Evolutionary conservation across 768 basidiomycete genomes (phyloP), one percentile per base, ranked within the genome.

Genomic region (Tricholoma furcatifolium): DNA sequence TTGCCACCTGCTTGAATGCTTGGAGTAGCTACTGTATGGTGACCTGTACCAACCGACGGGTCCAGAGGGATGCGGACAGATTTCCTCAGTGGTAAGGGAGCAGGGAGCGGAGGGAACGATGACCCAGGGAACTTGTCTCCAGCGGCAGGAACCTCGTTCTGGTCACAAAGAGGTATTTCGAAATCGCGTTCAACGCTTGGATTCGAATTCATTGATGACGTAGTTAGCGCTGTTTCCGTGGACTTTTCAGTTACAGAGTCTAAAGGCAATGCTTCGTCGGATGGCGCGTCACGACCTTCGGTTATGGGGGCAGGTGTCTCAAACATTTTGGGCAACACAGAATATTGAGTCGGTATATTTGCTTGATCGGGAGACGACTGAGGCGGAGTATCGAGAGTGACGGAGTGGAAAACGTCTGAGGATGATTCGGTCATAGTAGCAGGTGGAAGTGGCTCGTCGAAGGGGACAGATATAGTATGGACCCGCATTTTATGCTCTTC

Each of bases 21-120:
- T 35, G 77, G 74, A 2, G 75, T 77, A 14, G 70, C 70, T 18
- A 67, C 67, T 3, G 74, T 73, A 18, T 71, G 53, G 30, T 66
- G 57, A 31, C 58, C 60, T 18, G 62, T 42, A 36, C 67, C 67
- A 9, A 62, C 54, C 1, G 73, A 73, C 38, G 76, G 65, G 17
- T 85, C 87, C 17, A 74, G 74, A 31, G 71, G 60, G 11, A 73
- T 60, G 21, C 81, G 80, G 55, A 81, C 77, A 0, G 87, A 88
- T 68, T 89, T 91, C 21, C 84, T 82, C 45, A 88, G 68, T 4
- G 86, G 82, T 46, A 83, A 77, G 2, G 87, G 86, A 4, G 81
- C 84, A 20, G 87, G 86, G 27, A 90, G 74, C n/a, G 73, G 70
- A 1, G 87, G 83, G 59, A 88, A 84, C 36, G 74, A 73, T 0